Base-by-base conservation (phyloP, 2,329 filamentous ascomycete genomes). In the Aspergillus ibericus region DNA sequence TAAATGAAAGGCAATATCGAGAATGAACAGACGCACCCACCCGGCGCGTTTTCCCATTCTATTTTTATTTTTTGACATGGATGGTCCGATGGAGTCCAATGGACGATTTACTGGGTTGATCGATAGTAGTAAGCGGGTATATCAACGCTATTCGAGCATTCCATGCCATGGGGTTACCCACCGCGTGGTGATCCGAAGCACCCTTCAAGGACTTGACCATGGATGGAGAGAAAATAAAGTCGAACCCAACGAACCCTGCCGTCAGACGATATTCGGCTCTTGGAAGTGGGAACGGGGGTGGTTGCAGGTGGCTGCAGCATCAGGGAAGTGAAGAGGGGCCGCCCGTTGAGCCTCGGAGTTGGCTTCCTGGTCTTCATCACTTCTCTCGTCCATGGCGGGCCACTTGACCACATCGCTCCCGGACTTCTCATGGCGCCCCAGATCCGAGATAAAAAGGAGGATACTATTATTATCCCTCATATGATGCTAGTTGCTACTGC, bases 1-100 rank as follows among this genome's bases (percentile, higher is more conserved):
- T 42, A 48, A 29, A 48, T 47, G 44, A 47, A 47, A 27, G 25
- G n/a, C n/a, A 48, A 48, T 48, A 48, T 48, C 15, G 44, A 48
- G n/a, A 12, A 25, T 32, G 44, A 48, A 48, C 44, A 16, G 25
- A 29, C 16, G 44, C 25, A 29, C 15, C 44, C 44, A 48, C 44
- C 10, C 42, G 42, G 42, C 8, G 29, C 22, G n/a, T 29, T 9
- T 12, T 32, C 18, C 44, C 44, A 48, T 27, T 48, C 44, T 48
- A 48, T 48, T 48, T 48, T 48, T 48, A 32, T 32, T 29, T 44
- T 48, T 29, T 32, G 25, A 27, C 27, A 5, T 27, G 44, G 44
- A 48, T n/a, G n/a, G n/a, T n/a, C n/a, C n/a, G n/a, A n/a, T 27
- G 42, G 42, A 32, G 29, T 32, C 7, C 29, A 2, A 10, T 25